Base-by-base conservation (phyloP, 441 rosid species). In the Euphorbia corollata region DNA sequence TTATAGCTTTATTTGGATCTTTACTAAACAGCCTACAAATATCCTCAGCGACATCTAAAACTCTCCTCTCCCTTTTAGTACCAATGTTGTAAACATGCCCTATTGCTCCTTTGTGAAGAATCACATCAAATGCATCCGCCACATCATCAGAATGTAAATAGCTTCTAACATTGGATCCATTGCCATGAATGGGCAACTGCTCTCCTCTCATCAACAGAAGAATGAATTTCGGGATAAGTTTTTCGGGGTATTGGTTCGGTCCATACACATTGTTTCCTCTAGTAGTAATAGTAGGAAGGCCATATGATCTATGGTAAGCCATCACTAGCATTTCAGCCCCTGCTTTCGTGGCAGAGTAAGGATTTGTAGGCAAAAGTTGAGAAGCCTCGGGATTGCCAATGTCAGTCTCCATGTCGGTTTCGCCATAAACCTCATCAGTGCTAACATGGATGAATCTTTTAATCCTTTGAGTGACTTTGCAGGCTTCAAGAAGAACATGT, bases 51-150 rank as follows among this genome's bases (percentile, higher is more conserved):
- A 59, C 62, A 59, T 59, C 62, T 15, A 59, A 59, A 32, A 59
- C 62, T 7, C 62, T 30, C 32, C 62, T 59, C 41, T 59, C 62
- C 20, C 5, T 59, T 30, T 59, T 59, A 0, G 62, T 59, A 7
- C 62, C 62, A 59, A 59, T 59, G 20, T 59, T 59, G 19, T 59
- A 59, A 59, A 59, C 62, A 59, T 59, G 62, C 11, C 62, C 62
- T 13, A 59, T 59, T 1, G 41, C 62, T 32, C 62, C 62, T 16
- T 59, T 59, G 6, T 59, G 62, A 30, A 59, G 62, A 13, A 59
- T 59, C 8, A 59, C 62, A 16, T 59, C 62, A 30, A 59, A 59
- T 59, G 62, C 62, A 8, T 59, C 62, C 3, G 62, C 62, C 8
- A 59, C 62, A 19, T 59, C 62, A 12, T 59, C 41, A 16, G 10